Base-by-base conservation (phyloP, 2,329 filamentous ascomycete species). In the Diatrype stigma region DNA sequence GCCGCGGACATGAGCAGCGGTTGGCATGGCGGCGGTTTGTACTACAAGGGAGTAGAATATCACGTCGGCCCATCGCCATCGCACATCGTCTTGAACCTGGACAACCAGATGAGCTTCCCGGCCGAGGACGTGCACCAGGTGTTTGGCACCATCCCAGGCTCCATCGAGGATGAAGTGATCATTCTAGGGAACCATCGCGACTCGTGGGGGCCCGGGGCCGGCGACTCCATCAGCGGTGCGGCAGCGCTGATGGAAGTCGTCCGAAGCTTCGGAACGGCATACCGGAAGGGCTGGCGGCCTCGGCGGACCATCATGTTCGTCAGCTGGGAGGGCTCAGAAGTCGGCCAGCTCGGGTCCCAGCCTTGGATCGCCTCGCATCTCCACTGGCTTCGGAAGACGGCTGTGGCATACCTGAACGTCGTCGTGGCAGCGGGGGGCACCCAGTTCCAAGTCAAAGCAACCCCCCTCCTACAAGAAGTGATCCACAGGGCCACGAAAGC, bases 321-420 rank as follows among this genome's bases (percentile, higher is more conserved):
- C 21, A 86, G 82, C 66, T 90, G 86, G 87, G 87, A 90, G 56
- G 86, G 85, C 30, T 87, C 90, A 70, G 91, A 96, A 68, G 96
- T 96, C 58, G 90, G 88, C 1, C 78, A 96, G 5, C 70, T 96
- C 14, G 92, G 92, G 4, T 90, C 86, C 48, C 96, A 92, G 0
- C 92, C 96, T 65, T 96, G 91, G 90, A 90, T 96, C 0, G 91
- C 96, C 65, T 90, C 96, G 58, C 90, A 89, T 61, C 70, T 95
- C 0, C 86, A 89, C 0, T 96, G 90, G 90, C 79, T 96, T 12
- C 77, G 79, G 2, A 76, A 77, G 3, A 78, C 87, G 38, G 87
- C 85, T 51, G 80, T 96, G 16, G 90, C 90, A 10, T 96, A 96
- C 63, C 70, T 96, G 56, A 96, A 96, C 67, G 83, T 96, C 50